These are phyloP conservation scores for Jaltomata sinuosa DNA, from an alignment of 257 asterid species.

Conservation along the genomic window DNA sequence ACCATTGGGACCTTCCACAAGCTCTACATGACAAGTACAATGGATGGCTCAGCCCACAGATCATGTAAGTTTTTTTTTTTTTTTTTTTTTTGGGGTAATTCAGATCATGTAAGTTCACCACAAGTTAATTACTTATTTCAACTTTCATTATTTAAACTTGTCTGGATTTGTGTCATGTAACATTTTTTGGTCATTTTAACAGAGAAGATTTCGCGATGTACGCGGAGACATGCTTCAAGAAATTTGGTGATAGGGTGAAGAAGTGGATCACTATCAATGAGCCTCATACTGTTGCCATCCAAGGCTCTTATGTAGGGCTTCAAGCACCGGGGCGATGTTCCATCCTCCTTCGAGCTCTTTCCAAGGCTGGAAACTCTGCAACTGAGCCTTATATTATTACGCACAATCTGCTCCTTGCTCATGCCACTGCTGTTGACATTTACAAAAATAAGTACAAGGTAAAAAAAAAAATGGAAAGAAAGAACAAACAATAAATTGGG, in stretches of 20 bases:
- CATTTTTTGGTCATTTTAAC: neutral
- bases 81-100: no score
- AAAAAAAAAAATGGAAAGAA: neutral
- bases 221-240: conserved; percentile 77
- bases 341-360: conserved; percentile 17
- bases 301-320: conserved; percentile 73
- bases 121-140: neutral
- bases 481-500: neutral
- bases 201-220: conserved; percentile 60
- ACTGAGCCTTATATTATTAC: conserved; percentile 8
- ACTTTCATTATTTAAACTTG: neutral
- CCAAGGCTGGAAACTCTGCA: conserved; percentile 1
- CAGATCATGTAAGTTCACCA: conserved; percentile 44
- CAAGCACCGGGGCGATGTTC: conserved; percentile 23
- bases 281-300: conserved; percentile 65
- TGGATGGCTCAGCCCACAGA: conserved; percentile 66
- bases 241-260: conserved; percentile 84
- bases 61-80: conserved; percentile 61
- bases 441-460: conserved; percentile 39
- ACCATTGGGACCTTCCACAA: conserved; percentile 96
- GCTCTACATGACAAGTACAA: conserved; percentile 52
- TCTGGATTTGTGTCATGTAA: neutral
- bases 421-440: conserved; percentile 4
- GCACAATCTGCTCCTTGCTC: conserved; percentile 8
- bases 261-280: conserved; percentile 91